These are phyloP conservation scores for Leucosporidium creatinivorum DNA, from an alignment of 768 basidiomycete genomes.

Conservation along the genomic window DNA sequence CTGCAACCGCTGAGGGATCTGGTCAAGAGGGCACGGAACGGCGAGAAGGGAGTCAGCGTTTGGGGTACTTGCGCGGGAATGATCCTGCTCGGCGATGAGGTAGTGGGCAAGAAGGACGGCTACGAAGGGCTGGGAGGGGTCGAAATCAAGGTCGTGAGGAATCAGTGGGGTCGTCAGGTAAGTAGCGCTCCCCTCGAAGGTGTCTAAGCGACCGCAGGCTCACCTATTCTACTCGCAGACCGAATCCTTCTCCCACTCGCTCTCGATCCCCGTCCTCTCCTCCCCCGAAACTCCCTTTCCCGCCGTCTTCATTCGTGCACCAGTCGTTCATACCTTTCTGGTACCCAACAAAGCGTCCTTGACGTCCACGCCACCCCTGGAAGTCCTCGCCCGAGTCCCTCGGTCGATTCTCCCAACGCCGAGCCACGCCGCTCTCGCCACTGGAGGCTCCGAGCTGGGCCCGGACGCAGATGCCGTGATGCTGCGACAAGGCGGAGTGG, in stretches of 20 bases:
- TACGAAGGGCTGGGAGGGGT: no score
- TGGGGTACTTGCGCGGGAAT: conserved; percentile 98
- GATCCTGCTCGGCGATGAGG: conserved; percentile 60
- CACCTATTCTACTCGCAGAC: conserved; percentile 47
- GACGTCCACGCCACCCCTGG: conserved; percentile 48
- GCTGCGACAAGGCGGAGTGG: conserved; percentile 69
- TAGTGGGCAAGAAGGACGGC: no score
- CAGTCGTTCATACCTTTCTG: conserved; percentile 45
- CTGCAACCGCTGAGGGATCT: conserved; percentile 72
- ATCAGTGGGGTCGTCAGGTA: conserved; percentile 92
- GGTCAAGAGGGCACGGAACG: conserved; percentile 40
- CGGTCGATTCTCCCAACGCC: conserved; percentile 46
- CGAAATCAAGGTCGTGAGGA: conserved; percentile 55
- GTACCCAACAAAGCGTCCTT: conserved; percentile 5
- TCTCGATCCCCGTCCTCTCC: conserved; percentile 58
- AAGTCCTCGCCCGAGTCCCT: conserved; percentile 65
- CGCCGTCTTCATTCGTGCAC: conserved; percentile 90
- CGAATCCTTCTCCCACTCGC: conserved; percentile 79
- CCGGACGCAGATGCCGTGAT: conserved; percentile 63
- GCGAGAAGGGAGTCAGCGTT: conserved; percentile 52
- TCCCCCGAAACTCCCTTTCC: conserved; percentile 59
- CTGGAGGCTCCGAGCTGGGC: conserved; percentile 15
- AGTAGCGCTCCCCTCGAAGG: no score
- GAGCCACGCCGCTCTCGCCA: no score
- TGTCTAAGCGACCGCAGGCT: no score